These are phyloP conservation scores for Paspalum vaginatum DNA, from an alignment of 176 grass and related monocot genomes.

Conservation along the genomic window DNA sequence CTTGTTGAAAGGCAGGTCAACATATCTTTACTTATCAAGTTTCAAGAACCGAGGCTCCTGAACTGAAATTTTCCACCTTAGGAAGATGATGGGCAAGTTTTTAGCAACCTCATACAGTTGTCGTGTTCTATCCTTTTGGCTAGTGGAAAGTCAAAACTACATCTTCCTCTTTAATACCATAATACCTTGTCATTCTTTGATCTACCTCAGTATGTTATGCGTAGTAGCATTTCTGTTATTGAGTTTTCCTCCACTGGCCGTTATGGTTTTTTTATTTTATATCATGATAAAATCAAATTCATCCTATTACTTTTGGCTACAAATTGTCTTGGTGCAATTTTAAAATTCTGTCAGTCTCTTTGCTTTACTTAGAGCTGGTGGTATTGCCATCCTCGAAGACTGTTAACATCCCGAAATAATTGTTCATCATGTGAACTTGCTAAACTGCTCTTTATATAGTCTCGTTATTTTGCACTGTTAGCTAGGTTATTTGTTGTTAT, in stretches of 20 bases:
- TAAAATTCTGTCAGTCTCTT: not conserved
- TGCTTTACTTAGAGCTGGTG: not conserved
- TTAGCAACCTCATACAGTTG: not conserved
- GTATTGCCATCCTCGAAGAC: not conserved
- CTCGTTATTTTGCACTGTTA: slow-evolving; percentile 14
- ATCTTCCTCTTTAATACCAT: not conserved
- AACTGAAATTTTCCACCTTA: not conserved
- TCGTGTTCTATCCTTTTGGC: not conserved
- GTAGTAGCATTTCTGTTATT: slow-evolving; percentile 8
- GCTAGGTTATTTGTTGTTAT: slow-evolving; percentile 16
- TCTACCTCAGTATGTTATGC: not conserved
- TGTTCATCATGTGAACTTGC: not conserved
- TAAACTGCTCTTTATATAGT: slow-evolving; percentile 26
- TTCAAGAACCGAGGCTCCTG: not conserved
- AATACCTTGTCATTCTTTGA: slow-evolving; percentile 6
- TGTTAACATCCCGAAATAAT: slow-evolving; percentile 13
- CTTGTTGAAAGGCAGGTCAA: not conserved
- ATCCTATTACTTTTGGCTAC: not conserved
- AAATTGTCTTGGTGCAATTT: slow-evolving; percentile 1
- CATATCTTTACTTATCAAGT: not conserved
- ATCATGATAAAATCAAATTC: not conserved
- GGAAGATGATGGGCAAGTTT: slow-evolving; percentile 3
- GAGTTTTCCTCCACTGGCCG: not conserved
- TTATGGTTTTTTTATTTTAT: not conserved
- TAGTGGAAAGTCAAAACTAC: slow-evolving; percentile 14